Evolutionary conservation across 192 early-diverging fungal genomes (phyloP), one percentile per base, ranked within the genome.

Genomic region (Entomortierella beljakovae): DNA sequence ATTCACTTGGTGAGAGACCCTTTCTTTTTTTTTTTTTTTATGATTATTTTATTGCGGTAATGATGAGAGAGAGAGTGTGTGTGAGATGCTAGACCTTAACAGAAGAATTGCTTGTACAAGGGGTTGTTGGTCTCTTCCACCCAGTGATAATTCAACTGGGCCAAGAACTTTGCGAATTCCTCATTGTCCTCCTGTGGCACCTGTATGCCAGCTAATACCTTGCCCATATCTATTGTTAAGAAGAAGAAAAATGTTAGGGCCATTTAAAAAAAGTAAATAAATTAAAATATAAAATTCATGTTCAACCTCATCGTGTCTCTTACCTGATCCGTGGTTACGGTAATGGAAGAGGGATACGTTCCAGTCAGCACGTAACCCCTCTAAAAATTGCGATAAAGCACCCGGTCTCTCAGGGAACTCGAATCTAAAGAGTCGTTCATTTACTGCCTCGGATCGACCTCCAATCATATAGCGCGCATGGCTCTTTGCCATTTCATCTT

Each of bases 381-480:
- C 60, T 38, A 99, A 84, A 80, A 99, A 99, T 72, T 94, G 91
- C 22, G 90, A 84, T 43, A 99, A 84, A 6, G 96, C 96, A 38
- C 97, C 98, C 3, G 96, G 97, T 42, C 95, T 87, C 79, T 99
- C 97, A 6, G 96, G 96, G 86, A 99, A 99, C 77, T 94, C 89
- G 84, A 99, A 99, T 46, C 98, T 87, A 82, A 96, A 92, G 70
- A 99, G 80, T 7, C 92, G 88, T 82, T 99, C 97, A 72, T 98
- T 90, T 32, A 84, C 86, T 7, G 93, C 92, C 11, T 84, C 62
- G 66, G 84, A 90, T 51, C 94, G 83, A 3, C 97, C 98, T 35
- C 97, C 97, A 15, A 96, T 92, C 53, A 98, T 90, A 53, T 98
- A 96, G 23, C 96, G 88, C 6, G 94, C 97, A 80, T 99, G 98